Conservation (phyloP, 1,284 basidiomycete genomes). For the Meripilus lineatus region DNA sequence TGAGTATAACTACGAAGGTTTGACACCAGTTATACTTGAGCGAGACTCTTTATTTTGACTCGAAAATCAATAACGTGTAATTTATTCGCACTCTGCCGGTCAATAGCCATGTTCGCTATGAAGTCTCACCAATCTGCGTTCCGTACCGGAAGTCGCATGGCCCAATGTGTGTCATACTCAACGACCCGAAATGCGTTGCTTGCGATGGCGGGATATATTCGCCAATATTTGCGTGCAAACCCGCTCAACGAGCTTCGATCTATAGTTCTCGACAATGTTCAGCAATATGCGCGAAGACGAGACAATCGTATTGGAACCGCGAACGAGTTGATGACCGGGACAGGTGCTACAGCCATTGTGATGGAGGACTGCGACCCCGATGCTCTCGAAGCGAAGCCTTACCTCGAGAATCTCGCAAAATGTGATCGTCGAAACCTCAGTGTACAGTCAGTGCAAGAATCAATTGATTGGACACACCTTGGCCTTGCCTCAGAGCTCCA, state of each 20-base stretch:
- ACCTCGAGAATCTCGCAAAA: background rate
- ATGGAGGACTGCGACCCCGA: conserved; percentile 6
- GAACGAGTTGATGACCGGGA: conserved; percentile 13
- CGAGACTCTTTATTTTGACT: too few relatives aligned
- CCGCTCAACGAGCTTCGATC: too few relatives aligned
- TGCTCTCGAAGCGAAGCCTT: conserved; percentile 5
- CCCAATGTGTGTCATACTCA: conserved; percentile 9
- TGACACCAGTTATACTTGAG: too few relatives aligned
- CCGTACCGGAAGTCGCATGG: conserved; percentile 11
- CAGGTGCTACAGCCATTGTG: conserved; percentile 9
- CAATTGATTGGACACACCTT: conserved; percentile 9
- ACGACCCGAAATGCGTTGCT: conserved; percentile 6
- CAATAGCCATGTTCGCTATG: conserved; percentile 9
- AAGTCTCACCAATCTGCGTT: conserved; percentile 13
- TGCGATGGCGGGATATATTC: conserved; percentile 11
- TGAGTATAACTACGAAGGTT: too few relatives aligned
- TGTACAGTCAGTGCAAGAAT: conserved; percentile 2
- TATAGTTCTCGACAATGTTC: conserved; percentile 12
- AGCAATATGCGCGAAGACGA: conserved; percentile 1
- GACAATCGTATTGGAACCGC: conserved; percentile 7
- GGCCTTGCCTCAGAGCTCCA: conserved; percentile 1
- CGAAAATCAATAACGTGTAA: conserved; percentile 6
- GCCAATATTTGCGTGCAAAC: too few relatives aligned
- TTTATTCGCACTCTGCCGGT: conserved; percentile 7
- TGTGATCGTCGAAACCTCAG: conserved; percentile 4